Percentiles rank a stretch among this genome's conserved stretches.
These are phyloP conservation scores for Gnetum montanum DNA, from an alignment of 75 land plant species.

Conservation along the genomic window DNA sequence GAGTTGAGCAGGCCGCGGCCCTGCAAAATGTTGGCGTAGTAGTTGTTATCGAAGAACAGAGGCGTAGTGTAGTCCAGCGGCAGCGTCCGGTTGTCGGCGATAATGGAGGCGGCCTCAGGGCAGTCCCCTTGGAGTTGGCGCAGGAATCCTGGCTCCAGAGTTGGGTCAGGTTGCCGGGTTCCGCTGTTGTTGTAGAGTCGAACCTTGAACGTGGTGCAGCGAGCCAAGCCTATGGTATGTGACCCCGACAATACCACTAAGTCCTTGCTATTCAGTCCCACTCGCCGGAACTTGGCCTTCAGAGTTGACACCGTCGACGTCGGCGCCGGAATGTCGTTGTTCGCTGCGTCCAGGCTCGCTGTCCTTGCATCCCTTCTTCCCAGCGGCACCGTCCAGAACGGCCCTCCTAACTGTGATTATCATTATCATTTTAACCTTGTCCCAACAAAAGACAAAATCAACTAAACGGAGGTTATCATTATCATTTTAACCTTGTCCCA, in stretches of 20 bases:
- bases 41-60: conserved; percentile 55
- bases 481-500: too few species aligned
- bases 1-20: conserved; percentile 49
- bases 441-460: background rate
- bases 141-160: conserved; percentile 28
- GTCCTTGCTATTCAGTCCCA: conserved; percentile 14
- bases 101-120: conserved; percentile 58
- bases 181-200: conserved; percentile 67
- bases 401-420: conserved; percentile 15
- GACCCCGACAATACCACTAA: conserved; percentile 24
- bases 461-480: too few species aligned
- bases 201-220: conserved; percentile 64
- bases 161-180: too few species aligned
- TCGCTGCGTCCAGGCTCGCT: conserved; percentile 12
- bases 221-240: conserved; percentile 67
- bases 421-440: too few species aligned
- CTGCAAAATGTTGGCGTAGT: conserved; percentile 49
- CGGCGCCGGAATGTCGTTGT: conserved; percentile 11
- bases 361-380: conserved; percentile 20
- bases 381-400: conserved; percentile 13
- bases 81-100: conserved; percentile 48
- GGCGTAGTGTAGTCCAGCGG: conserved; percentile 58
- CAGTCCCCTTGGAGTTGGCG: conserved; percentile 27
- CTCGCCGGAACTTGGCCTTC: conserved; percentile 5
- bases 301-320: background rate